Evolutionary conservation across 306 rosid genomes (phyloP).

Genomic region (Senna tora): DNA sequence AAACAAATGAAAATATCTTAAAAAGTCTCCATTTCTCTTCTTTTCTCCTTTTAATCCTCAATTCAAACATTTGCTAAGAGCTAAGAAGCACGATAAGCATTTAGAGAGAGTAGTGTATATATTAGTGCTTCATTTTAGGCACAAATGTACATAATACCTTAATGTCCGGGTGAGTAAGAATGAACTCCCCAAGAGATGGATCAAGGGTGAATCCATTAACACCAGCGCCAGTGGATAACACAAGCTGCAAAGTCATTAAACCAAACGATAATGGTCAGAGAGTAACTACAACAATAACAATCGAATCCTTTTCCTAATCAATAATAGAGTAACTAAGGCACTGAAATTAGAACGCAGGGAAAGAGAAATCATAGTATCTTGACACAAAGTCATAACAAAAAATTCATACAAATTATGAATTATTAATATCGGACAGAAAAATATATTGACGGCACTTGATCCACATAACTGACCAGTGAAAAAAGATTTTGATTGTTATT

Average conservation of each 20-base stretch:
- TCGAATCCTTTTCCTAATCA: too few relatives aligned
- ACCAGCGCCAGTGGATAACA: constrained; percentile 79
- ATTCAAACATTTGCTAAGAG: neutral
- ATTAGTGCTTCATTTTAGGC: constrained; percentile 2
- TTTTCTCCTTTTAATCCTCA: too few relatives aligned
- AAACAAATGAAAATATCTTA: too few relatives aligned
- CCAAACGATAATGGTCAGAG: constrained; percentile 30
- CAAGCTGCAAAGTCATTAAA: constrained; percentile 62
- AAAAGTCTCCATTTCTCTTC: too few relatives aligned
- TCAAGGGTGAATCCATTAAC: constrained; percentile 94
- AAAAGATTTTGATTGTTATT: too few relatives aligned
- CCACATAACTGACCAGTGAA: too few relatives aligned
- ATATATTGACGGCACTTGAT: too few relatives aligned
- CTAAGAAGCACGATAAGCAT: constrained; percentile 7
- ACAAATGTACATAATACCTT: constrained; percentile 56
- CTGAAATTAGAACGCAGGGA: constrained; percentile 23
- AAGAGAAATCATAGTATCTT: constrained; percentile 1
- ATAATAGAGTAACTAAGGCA: constrained; percentile 6
- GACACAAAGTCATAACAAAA: constrained; percentile 18
- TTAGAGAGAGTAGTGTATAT: neutral
- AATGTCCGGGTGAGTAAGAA: constrained; percentile 90
- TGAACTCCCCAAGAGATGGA: constrained; percentile 97
- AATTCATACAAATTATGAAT: neutral
- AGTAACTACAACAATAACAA: too few relatives aligned
- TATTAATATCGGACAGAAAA: too few relatives aligned